Base-by-base conservation (phyloP, 202 grass and related monocot genomes). In the Musa balbisiana region DNA sequence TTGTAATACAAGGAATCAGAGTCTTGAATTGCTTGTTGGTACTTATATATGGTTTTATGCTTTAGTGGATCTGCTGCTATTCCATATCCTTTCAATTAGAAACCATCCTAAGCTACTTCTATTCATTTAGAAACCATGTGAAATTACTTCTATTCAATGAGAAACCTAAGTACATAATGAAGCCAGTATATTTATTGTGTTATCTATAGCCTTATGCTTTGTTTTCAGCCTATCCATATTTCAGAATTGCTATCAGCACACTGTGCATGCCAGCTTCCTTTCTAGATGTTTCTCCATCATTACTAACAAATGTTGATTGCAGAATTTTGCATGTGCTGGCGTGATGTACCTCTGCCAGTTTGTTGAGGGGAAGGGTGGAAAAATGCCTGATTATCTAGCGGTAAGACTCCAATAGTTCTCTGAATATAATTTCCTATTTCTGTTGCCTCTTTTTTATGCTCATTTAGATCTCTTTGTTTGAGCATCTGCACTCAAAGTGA, bases 321-420 rank as follows among this genome's bases (percentile, higher is more conserved):
- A 97, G 94, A 91, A 97, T 59, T 91, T 93, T 76, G 92, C 94
- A 69, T 93, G 86, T 66, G 84, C 88, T 14, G 94, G 94, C 81
- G 90, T 97, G 52, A 93, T 97, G 94, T 97, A 97, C 68, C 94
- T 97, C 49, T 93, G 88, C 76, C 90, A 91, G 80, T 97, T 91
- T 84, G 90, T 91, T 72, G 94, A 97, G 77, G 86, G 92, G 68
- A 97, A 83, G 85, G 90, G 94, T 87, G 90, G 94, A 71, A 93
- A 93, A 80, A 86, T 93, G 74, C 90, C 93, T 0, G 90, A 97
- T 62, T 82, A 20, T 8, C 43, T 70, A 2, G 43, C 52, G 43
- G 67, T 69, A 69, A 69, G 67, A 19, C 33, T 20, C 50, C 23
- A 11, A 10, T n/a, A 17, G 64, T 75, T 70, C 82, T 84, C 73